Conservation (phyloP, 1,139 yeast species). For the Entelexis sorbosivorans region DNA sequence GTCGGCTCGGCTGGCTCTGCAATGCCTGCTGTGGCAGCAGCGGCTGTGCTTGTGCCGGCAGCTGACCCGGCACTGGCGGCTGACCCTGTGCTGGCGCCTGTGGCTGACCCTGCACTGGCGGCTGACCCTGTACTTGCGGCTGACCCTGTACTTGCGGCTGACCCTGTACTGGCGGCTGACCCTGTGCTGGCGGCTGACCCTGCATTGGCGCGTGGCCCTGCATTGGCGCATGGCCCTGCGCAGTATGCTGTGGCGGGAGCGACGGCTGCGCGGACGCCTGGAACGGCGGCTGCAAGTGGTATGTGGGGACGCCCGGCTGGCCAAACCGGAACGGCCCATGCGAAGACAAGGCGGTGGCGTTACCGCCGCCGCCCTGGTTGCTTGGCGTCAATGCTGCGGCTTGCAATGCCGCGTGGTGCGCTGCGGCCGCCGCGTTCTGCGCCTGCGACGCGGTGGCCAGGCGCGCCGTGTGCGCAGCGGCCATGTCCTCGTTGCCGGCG, state of each 20-base stretch:
- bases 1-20: too few species aligned
- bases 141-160: not conserved
- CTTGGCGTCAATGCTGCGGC: slow-evolving; percentile 1
- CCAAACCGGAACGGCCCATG: slow-evolving; percentile 2
- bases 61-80: not conserved
- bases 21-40: not conserved
- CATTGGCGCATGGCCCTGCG: too few species aligned
- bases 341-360: not conserved
- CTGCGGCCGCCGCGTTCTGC: not conserved
- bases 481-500: slow-evolving; percentile 9
- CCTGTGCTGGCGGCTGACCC: not conserved
- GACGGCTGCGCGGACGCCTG: not conserved
- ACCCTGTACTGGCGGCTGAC: not conserved
- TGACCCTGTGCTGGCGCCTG: not conserved
- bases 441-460: slow-evolving; percentile 5
- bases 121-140: not conserved
- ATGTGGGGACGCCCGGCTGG: slow-evolving; percentile 1
- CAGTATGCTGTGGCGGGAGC: not conserved
- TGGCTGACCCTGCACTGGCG: not conserved
- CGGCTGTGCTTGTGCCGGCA: not conserved
- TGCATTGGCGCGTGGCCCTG: not conserved
- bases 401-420: slow-evolving; percentile 3
- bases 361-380: not conserved
- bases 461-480: not conserved
- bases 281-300: not conserved